A percentile compares a stretch with the other conserved stretches of the same genome.
Evolutionary conservation across 1,284 basidiomycete species (phyloP).

Genomic region (Takashimella tepidaria): DNA sequence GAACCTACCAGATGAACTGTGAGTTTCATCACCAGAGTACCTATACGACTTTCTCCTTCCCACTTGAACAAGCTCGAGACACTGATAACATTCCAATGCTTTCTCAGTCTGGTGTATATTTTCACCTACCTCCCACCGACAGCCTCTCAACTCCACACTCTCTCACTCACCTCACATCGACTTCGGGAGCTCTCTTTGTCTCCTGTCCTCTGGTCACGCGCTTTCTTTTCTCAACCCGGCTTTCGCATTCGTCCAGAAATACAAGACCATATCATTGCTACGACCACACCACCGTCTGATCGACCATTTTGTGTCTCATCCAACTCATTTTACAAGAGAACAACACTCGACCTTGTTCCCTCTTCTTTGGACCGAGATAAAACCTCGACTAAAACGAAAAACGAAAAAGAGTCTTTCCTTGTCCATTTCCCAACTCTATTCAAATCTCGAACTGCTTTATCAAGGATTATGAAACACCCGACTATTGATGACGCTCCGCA

Average conservation of each 20-base stretch:
- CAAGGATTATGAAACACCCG: not conserved
- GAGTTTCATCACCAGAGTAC: not conserved
- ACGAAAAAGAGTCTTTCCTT: not conserved
- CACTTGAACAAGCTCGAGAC: too few relatives aligned
- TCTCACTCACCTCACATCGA: not conserved
- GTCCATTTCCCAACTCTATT: not conserved
- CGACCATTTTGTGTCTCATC: too few relatives aligned
- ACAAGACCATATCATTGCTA: not conserved
- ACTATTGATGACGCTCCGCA: not conserved
- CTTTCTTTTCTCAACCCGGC: not conserved
- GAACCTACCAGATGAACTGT: not conserved
- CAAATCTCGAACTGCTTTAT: not conserved
- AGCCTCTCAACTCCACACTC: not conserved
- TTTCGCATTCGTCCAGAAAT: not conserved
- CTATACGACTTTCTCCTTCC: too few relatives aligned
- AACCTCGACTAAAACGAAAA: too few relatives aligned
- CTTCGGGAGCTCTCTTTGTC: not conserved
- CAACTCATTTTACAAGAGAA: too few relatives aligned
- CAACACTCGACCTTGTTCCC: too few relatives aligned
- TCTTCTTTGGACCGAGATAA: too few relatives aligned
- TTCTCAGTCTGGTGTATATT: not conserved
- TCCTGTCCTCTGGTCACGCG: not conserved
- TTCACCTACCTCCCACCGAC: not conserved
- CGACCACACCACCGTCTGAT: not conserved
- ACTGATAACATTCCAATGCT: too few relatives aligned